Evolutionary conservation across 163 green algal species (phyloP).

Genomic region (Chloromonas sp.): DNA sequence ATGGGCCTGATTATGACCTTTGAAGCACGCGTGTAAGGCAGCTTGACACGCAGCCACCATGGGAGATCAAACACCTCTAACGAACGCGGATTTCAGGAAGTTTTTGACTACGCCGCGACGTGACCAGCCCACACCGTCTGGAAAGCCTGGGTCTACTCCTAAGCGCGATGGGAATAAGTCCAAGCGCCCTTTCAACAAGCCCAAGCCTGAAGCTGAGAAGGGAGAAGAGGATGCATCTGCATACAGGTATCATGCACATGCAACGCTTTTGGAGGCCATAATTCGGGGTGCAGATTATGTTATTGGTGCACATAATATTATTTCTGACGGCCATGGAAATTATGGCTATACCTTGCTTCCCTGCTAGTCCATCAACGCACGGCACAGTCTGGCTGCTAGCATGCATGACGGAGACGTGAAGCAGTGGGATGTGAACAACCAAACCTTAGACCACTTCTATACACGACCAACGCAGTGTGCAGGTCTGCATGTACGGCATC

Average conservation of each 20-base stretch:
- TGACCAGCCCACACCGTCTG: conserved; percentile 9
- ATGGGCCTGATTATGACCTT: no score
- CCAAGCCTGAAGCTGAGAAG: conserved; percentile 16
- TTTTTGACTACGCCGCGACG: conserved; percentile 60
- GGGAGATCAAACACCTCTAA: conserved; percentile 26
- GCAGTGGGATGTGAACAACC: no score
- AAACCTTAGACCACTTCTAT: no score
- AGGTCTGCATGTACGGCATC: no score
- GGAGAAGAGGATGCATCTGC: background rate
- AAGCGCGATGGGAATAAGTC: conserved; percentile 28
- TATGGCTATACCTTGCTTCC: background rate
- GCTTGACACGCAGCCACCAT: background rate
- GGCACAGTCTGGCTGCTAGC: background rate
- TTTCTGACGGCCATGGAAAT: background rate
- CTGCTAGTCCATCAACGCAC: background rate
- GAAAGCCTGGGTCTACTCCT: conserved; percentile 15
- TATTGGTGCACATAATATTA: background rate
- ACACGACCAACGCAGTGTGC: no score
- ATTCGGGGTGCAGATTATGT: background rate
- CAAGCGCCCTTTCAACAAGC: conserved; percentile 25
- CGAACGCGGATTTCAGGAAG: conserved; percentile 70
- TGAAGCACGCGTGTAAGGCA: no score
- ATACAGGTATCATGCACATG: no score
- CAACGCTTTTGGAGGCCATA: background rate
- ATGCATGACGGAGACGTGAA: no score